Base-by-base conservation (phyloP, 192 early-diverging fungal genomes). In the Mortierella alpina region DNA sequence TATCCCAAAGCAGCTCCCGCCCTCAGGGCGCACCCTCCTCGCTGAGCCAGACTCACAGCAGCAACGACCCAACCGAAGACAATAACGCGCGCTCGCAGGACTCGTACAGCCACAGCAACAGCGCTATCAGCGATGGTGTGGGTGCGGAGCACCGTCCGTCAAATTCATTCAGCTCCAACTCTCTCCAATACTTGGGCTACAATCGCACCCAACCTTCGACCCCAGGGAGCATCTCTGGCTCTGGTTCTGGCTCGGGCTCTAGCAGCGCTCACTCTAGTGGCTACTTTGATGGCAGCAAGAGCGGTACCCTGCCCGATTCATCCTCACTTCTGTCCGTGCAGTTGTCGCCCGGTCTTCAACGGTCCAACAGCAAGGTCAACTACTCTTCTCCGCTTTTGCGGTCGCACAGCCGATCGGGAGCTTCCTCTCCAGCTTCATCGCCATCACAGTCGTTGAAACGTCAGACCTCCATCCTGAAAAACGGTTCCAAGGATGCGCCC, bases 401-500 rank as follows among this genome's bases (percentile, higher is more conserved):
- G 46, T 68, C 68, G 6, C 76, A 67, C 15, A 79, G 76, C 45
- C 76, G 69, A 56, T 79, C 77, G 5, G 77, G 77, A 51, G 62
- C 77, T 2, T 22, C 63, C 20, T 67, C 68, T 40, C 53, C 64
- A 23, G 47, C 68, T 8, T 54, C 75, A 10, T 63, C 63, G 2
- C 64, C 76, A 11, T 46, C 61, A n/a, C 31, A 47, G 12, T 53
- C 75, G n/a, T 39, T 80, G 59, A 72, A 61, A 53, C 64, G 77
- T 39, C 59, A 67, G 53, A 62, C 70, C 14, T 80, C 77, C 11
- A 80, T 80, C 60, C 55, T 80, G 41, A 80, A 80, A 48, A 80
- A 80, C 39, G 77, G 77, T 17, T 66, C 77, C 39, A 80, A 80
- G 44, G 77, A 80, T 68, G 77, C 77, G 41, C 69, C 75, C 20